phyloP scores from a whole-genome alignment of 2,329 filamentous ascomycete genomes.

The Leptodontidium sp. region DNA sequence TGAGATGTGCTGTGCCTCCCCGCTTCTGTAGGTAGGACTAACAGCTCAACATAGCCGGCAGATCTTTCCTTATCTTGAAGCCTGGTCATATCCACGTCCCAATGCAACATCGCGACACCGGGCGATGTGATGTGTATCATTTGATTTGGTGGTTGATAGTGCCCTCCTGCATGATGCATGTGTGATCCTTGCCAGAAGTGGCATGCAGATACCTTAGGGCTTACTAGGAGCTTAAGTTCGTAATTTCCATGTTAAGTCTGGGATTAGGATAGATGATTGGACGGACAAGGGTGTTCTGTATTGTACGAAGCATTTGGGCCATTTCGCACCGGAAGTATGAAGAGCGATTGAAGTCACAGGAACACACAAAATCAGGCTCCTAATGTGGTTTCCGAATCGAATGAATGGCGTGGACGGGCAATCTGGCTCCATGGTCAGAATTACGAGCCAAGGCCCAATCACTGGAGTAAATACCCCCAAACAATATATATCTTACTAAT shows the following conservation, averaged over 20 bases:
- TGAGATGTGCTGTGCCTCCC: neutral
- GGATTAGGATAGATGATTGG: neutral
- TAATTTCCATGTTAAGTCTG: neutral
- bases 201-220: neutral
- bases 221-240: slow-evolving; percentile 3
- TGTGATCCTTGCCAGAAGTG: slow-evolving; percentile 2
- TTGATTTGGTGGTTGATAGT: slow-evolving; percentile 14
- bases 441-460: no score
- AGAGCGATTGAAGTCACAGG: no score
- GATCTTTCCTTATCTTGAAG: neutral
- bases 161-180: slow-evolving; percentile 3
- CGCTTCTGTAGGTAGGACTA: slow-evolving; percentile 6
- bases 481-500: no score
- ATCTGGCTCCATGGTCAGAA: no score
- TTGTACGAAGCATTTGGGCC: neutral
- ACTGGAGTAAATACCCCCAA: no score
- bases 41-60: slow-evolving; percentile 1
- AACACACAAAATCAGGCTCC: no score
- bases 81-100: neutral
- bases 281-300: neutral
- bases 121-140: neutral
- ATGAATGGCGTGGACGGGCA: no score
- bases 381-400: no score
- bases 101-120: neutral
- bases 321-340: no score